Evolutionary conservation across 495 filamentous ascomycete species (phyloP).

Genomic region (Arthonia radiata): DNA sequence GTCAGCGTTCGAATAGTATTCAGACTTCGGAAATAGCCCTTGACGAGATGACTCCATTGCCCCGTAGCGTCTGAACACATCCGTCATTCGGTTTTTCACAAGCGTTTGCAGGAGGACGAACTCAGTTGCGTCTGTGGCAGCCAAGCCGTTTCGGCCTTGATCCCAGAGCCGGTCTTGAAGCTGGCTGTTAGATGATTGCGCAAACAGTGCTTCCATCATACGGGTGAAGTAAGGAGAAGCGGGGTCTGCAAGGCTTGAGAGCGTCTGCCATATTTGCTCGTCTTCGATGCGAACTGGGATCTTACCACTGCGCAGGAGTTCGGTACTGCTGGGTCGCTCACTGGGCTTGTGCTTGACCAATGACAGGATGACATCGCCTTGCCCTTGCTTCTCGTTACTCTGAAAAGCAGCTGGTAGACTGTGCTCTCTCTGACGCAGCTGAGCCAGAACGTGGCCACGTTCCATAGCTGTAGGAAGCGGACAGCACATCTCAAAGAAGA

Average conservation of each 20-base stretch:
- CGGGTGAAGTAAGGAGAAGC: constrained; percentile 75
- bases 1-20: constrained; percentile 41
- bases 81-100: constrained; percentile 48
- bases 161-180: constrained; percentile 80
- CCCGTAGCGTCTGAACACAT: constrained; percentile 76
- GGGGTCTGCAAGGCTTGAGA: constrained; percentile 56
- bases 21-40: constrained; percentile 55
- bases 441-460: constrained; percentile 46
- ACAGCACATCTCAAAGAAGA: constrained; percentile 96
- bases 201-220: constrained; percentile 64
- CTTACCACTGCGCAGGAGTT: constrained; percentile 67
- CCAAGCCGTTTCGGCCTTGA: constrained; percentile 8
- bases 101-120: constrained; percentile 46
- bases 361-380: constrained; percentile 52
- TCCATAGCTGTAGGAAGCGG: constrained; percentile 69
- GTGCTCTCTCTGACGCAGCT: constrained; percentile 41
- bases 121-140: constrained; percentile 30
- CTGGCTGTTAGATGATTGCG: constrained; percentile 37
- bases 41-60: constrained; percentile 59
- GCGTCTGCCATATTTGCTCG: constrained; percentile 59
- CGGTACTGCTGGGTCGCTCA: constrained; percentile 59
- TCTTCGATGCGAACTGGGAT: constrained; percentile 80
- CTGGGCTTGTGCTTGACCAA: constrained; percentile 59
- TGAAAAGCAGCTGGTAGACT: constrained; percentile 50
- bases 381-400: constrained; percentile 43